Conservation (phyloP, 129 eudicot species). For the Smallanthus sonchifolius region DNA sequence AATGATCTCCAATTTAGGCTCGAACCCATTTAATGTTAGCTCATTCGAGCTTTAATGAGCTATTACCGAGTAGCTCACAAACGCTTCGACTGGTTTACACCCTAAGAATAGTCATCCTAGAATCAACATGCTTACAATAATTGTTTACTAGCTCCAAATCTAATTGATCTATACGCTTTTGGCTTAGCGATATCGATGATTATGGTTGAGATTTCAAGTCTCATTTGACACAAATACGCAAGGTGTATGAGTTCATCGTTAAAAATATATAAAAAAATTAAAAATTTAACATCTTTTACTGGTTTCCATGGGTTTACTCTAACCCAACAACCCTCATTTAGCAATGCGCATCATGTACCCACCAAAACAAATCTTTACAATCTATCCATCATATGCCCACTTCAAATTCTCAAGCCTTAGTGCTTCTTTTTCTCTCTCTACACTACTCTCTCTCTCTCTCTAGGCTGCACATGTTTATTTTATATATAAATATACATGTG, state of each 20-base stretch:
- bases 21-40: neutral
- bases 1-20: neutral
- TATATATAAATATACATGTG: slow-evolving; percentile 4
- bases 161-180: no score
- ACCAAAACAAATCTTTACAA: slow-evolving; percentile 20
- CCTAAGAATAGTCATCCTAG: no score
- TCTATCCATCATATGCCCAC: slow-evolving; percentile 17
- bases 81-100: neutral
- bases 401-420: slow-evolving; percentile 24
- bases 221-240: neutral
- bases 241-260: no score
- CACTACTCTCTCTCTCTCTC: slow-evolving; percentile 14
- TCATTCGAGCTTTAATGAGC: neutral
- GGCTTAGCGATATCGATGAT: no score
- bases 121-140: no score
- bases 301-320: neutral
- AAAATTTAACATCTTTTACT: neutral
- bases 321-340: slow-evolving; percentile 5
- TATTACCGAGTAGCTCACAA: neutral
- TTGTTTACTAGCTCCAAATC: no score
- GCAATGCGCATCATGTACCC: slow-evolving; percentile 21
- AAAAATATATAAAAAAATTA: neutral
- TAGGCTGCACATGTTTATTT: slow-evolving; percentile 15
- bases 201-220: no score
- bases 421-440: slow-evolving; percentile 20